Conservation (phyloP, 768 basidiomycete species). For the Boletus insuetus region DNA sequence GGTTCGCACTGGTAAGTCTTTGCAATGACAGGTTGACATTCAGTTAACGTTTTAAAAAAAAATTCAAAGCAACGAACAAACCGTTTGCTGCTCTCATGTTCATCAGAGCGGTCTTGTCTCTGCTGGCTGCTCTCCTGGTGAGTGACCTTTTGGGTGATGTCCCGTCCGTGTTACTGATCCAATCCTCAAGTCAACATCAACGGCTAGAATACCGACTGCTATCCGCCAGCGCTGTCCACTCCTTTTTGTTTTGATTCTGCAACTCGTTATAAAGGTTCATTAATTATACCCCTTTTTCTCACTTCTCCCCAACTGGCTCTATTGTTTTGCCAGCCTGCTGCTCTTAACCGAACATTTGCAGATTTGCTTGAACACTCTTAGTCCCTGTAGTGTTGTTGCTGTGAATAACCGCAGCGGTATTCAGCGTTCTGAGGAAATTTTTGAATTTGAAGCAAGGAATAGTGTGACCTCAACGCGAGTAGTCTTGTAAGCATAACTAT, state of each 20-base stretch:
- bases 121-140: constrained; percentile 39
- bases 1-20: constrained; percentile 18
- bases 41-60: constrained; percentile 1
- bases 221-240: constrained; percentile 11
- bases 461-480: too few species aligned
- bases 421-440: background rate
- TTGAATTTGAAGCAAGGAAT: background rate
- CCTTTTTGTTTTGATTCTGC: constrained; percentile 15
- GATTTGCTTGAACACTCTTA: background rate
- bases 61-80: too few species aligned
- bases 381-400: background rate
- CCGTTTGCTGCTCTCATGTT: constrained; percentile 38
- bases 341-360: background rate
- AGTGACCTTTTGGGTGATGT: background rate
- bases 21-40: fast-evolving
- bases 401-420: background rate
- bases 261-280: background rate
- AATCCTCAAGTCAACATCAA: constrained; percentile 13
- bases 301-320: background rate
- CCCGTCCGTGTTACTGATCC: background rate
- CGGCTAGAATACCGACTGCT: constrained; percentile 6
- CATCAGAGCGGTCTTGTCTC: constrained; percentile 24
- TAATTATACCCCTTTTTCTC: constrained; percentile 17
- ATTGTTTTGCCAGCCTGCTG: background rate
- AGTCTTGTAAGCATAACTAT: too few species aligned